Percentiles rank a stretch among this genome's conserved stretches.
phyloP scores from a whole-genome alignment of 345 rosid species.

The Reutealis trisperma region DNA sequence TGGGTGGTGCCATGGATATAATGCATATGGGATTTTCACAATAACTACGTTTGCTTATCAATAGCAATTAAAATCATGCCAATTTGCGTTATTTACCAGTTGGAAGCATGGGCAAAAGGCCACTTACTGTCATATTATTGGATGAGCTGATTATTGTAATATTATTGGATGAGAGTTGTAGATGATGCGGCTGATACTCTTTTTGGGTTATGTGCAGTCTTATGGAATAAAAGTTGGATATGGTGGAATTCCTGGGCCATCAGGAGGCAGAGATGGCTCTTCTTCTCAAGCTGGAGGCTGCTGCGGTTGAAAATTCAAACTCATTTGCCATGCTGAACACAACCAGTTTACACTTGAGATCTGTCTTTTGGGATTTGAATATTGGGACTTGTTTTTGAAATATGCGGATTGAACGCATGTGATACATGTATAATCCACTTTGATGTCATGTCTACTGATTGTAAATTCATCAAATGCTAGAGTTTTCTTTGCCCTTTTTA shows the following conservation, averaged over 20 bases:
- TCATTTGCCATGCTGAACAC: not conserved
- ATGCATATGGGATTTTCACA: not conserved
- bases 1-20: not conserved
- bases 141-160: too few species aligned
- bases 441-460: constrained; percentile 7
- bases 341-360: not conserved
- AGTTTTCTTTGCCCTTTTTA: not conserved
- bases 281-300: constrained; percentile 88
- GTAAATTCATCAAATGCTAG: constrained; percentile 19
- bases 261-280: constrained; percentile 84
- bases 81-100: not conserved
- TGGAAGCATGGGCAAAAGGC: not conserved
- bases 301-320: constrained; percentile 53
- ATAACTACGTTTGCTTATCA: not conserved
- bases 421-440: constrained; percentile 7
- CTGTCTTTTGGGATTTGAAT: constrained; percentile 1
- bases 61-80: not conserved
- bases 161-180: not conserved
- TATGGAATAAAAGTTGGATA: constrained; percentile 97
- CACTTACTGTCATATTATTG: not conserved
- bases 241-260: constrained; percentile 94
- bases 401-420: constrained; percentile 7
- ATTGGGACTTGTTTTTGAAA: not conserved
- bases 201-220: constrained; percentile 46
- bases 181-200: constrained; percentile 21